Percentiles rank a stretch among this genome's conserved stretches.
Evolutionary conservation across 192 early-diverging fungal species (phyloP).

Genomic region (Pilobolus umbonatus): DNA sequence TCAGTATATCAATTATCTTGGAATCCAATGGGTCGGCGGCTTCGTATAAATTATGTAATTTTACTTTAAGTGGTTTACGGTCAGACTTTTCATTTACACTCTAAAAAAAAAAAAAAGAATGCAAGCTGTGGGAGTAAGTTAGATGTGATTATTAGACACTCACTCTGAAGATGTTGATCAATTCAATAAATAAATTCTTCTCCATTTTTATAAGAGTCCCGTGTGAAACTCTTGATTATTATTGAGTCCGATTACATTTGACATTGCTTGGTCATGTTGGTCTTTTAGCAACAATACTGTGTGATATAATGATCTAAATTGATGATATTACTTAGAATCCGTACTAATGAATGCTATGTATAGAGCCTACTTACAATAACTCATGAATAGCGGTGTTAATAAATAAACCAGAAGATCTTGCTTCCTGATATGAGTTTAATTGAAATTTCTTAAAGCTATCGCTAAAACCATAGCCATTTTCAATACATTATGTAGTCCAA

Average conservation of each 20-base stretch:
- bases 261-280: conserved; percentile 6
- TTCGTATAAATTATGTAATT: conserved; percentile 15
- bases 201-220: conserved; percentile 18
- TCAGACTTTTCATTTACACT: conserved; percentile 14
- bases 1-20: conserved; percentile 15
- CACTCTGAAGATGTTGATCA: conserved; percentile 16
- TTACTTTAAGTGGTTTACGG: conserved; percentile 17
- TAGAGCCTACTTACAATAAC: conserved; percentile 13
- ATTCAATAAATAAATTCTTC: conserved; percentile 3
- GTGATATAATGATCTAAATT: conserved; percentile 19
- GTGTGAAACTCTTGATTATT: conserved; percentile 16
- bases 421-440: conserved; percentile 12
- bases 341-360: conserved; percentile 12
- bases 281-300: conserved; percentile 18
- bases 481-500: too few relatives aligned
- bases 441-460: conserved; percentile 10
- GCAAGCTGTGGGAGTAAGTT: conserved; percentile 12
- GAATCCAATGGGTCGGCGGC: conserved; percentile 12
- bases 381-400: conserved; percentile 17
- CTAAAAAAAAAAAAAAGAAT: conserved; percentile 19
- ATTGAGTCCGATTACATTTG: conserved; percentile 12
- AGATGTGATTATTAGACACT: conserved; percentile 8
- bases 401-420: conserved; percentile 16
- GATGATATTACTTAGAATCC: conserved; percentile 10
- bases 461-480: conserved; percentile 4